Conservation (phyloP, 306 rosid genomes). For the Crataegus laevigata region DNA sequence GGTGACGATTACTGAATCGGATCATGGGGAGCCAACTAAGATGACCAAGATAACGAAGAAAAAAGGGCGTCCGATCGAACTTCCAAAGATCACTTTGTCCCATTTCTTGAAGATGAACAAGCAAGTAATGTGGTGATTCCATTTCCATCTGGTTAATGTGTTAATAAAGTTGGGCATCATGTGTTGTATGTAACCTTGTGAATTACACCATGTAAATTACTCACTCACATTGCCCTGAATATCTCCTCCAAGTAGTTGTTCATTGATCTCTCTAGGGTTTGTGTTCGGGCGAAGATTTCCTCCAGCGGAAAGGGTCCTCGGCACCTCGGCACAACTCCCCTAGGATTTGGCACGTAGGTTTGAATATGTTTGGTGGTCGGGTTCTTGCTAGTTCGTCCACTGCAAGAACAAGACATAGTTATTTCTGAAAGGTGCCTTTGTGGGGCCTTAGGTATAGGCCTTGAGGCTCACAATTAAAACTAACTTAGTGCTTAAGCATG, state of each 20-base stretch:
- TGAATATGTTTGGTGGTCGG: too few relatives aligned
- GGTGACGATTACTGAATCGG: constrained; percentile 35
- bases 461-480: too few relatives aligned
- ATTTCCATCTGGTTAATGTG: constrained; percentile 1
- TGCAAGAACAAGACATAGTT: too few relatives aligned
- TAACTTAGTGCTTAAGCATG: too few relatives aligned
- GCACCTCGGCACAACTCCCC: too few relatives aligned
- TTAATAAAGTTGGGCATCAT: constrained; percentile 18
- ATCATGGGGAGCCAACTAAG: constrained; percentile 32
- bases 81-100: constrained; percentile 55
- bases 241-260: constrained; percentile 19
- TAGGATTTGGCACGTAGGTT: too few relatives aligned
- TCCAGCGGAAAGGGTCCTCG: too few relatives aligned
- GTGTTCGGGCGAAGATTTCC: too few relatives aligned
- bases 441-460: too few relatives aligned
- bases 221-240: constrained; percentile 4
- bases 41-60: constrained; percentile 63
- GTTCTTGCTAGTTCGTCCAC: too few relatives aligned
- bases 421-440: too few relatives aligned
- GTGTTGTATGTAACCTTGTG: not conserved
- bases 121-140: constrained; percentile 73
- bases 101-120: constrained; percentile 78
- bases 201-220: constrained; percentile 12
- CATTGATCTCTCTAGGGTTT: not conserved
- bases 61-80: constrained; percentile 39